These are phyloP conservation scores for Yamadazyma songkhlaensis DNA, from an alignment of 1,139 yeast genomes.

Conservation along the genomic window DNA sequence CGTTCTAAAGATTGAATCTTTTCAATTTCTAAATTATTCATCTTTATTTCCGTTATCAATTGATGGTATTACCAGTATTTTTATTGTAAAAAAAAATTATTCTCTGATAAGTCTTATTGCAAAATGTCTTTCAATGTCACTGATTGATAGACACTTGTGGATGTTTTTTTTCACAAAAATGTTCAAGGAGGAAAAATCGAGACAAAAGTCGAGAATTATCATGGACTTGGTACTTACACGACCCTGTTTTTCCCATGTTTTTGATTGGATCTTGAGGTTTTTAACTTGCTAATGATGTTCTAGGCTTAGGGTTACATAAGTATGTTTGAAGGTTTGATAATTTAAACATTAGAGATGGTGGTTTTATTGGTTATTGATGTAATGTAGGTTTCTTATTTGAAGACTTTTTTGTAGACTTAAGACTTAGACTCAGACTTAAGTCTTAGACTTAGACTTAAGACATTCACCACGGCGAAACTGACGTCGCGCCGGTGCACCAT, in stretches of 20 bases:
- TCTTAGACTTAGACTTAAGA: too few relatives aligned
- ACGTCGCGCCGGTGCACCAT: too few relatives aligned
- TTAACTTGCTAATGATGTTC: too few relatives aligned
- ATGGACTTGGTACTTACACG: conserved; percentile 2
- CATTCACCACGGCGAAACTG: too few relatives aligned
- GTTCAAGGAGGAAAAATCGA: conserved; percentile 1
- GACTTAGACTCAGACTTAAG: too few relatives aligned
- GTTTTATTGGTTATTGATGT: too few relatives aligned
- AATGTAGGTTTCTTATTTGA: background rate
- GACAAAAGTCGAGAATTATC: conserved; percentile 5
- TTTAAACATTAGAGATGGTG: too few relatives aligned
- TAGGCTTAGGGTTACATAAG: too few relatives aligned
- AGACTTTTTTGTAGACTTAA: background rate
- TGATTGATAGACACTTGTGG: background rate
- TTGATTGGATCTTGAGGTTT: too few relatives aligned
- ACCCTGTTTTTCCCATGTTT: background rate
- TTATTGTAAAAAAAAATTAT: background rate
- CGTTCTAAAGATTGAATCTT: conserved; percentile 10
- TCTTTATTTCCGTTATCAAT: background rate
- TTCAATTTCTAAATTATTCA: conserved; percentile 7
- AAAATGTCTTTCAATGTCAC: conserved; percentile 7
- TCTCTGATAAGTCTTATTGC: conserved; percentile 1
- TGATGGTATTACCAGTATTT: background rate
- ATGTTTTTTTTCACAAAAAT: conserved; percentile 3
- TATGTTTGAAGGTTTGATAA: too few relatives aligned